Evolutionary conservation across 768 basidiomycete species (phyloP).

Genomic region (Lactarius deliciosus): DNA sequence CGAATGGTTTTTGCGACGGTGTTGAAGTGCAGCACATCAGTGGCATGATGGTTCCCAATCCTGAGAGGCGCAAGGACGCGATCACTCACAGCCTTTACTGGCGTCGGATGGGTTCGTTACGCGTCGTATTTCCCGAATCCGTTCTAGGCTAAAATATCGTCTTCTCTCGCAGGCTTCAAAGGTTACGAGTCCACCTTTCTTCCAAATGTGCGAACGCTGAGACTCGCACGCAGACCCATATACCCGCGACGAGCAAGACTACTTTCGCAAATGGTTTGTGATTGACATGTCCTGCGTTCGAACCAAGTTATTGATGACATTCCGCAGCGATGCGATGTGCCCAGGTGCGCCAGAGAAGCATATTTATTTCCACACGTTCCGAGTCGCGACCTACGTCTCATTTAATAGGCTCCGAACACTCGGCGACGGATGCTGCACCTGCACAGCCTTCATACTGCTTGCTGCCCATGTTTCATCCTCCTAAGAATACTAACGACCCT

Average conservation of each 20-base stretch:
- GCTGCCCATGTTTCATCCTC: constrained; percentile 53
- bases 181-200: constrained; percentile 33
- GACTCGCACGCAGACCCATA: constrained; percentile 49
- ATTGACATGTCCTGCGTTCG: neutral
- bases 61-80: constrained; percentile 50
- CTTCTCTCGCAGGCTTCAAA: constrained; percentile 50
- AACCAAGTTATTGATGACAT: constrained; percentile 7
- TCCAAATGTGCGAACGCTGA: neutral
- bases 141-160: neutral
- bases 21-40: constrained; percentile 49
- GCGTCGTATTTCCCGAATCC: neutral
- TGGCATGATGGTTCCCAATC: constrained; percentile 46
- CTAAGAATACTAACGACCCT: constrained; percentile 34
- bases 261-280: constrained; percentile 54
- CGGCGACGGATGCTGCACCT: constrained; percentile 38
- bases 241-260: constrained; percentile 52
- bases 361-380: neutral
- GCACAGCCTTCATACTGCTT: constrained; percentile 55
- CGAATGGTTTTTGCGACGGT: constrained; percentile 41
- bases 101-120: constrained; percentile 52
- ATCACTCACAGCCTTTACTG: constrained; percentile 56
- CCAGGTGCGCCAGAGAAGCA: constrained; percentile 37
- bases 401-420: constrained; percentile 50
- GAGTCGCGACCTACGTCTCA: neutral
- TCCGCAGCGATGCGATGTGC: constrained; percentile 50